Evolutionary conservation across 2,329 filamentous ascomycete genomes (phyloP).

Genomic region (Magnaporthiopsis rhizophila): DNA sequence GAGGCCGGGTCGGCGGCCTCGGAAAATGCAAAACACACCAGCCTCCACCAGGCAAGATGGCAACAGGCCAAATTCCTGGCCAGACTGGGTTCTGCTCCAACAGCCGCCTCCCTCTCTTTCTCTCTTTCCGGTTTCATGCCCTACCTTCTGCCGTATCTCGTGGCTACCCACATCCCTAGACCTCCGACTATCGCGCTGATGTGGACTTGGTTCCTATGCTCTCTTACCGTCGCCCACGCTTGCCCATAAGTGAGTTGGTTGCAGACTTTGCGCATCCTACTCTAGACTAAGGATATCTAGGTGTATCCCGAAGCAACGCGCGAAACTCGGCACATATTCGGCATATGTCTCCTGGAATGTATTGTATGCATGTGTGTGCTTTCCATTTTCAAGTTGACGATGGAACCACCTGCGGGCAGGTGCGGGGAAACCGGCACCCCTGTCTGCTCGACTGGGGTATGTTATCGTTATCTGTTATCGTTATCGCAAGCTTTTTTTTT

Average conservation of each 20-base stretch:
- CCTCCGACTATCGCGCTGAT: no score
- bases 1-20: neutral
- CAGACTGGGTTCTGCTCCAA: neutral
- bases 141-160: neutral
- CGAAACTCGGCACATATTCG: neutral
- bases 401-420: no score
- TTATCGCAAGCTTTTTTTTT: neutral
- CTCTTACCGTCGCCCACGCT: no score
- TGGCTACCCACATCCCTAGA: neutral
- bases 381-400: no score
- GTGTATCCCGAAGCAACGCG: no score
- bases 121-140: neutral
- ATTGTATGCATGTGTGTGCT: neutral
- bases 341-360: neutral
- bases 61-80: neutral
- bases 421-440: no score
- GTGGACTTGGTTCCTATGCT: no score
- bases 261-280: neutral
- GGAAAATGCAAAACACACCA: neutral
- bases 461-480: neutral
- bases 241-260: neutral
- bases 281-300: neutral
- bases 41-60: neutral
- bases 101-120: neutral
- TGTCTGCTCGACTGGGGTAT: neutral